Base-by-base conservation (phyloP, 1,284 basidiomycete genomes). In the Leucoagaricus sp. region DNA sequence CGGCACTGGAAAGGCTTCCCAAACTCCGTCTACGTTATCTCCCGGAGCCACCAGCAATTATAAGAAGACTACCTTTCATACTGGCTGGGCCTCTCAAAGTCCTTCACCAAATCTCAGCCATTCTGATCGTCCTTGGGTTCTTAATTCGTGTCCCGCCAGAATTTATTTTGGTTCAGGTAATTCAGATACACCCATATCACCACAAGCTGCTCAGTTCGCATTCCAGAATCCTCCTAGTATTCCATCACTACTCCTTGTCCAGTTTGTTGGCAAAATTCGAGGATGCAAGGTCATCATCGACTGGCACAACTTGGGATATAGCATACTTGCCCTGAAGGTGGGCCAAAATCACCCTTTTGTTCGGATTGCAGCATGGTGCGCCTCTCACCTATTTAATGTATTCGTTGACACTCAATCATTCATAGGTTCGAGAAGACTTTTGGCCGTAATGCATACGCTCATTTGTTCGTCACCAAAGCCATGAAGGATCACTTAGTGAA, bases 261-360 rank as follows among this genome's bases (percentile, higher is more conserved):
- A 92, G 76, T 69, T 94, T 38, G 85, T 91, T 0, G 82, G 83
- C 21, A 71, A 74, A 49, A 66, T 93, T 4, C 80, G 86, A 15
- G 86, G 89, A 1, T 89, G 87, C 60, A 92, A 91, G 64, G 79
- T 99, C 58, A 90, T 99, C 56, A 96, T 99, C 60, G 97, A 99
- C 74, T 99, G 97, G 97, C 97, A 99, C 71, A 99, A 99, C 70
- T 84, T 96, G 8, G 96, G 95, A 6, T 96, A 94, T 69, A 98
- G 89, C 57, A 95, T 99, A 50, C 82, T 99, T 31, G 91, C 90
- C 0, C 75, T 99, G 58, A 88, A 87, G 61, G 73, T 96, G 7
- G 92, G 94, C 0, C 58, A 76, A 0, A 68, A 72, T 0, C 90
- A 93, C 64, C 70, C 78, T 0, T 79, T 96, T 56, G 94, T 97